Evolutionary conservation across 441 rosid species (phyloP).

Genomic region (Manihot esculenta): DNA sequence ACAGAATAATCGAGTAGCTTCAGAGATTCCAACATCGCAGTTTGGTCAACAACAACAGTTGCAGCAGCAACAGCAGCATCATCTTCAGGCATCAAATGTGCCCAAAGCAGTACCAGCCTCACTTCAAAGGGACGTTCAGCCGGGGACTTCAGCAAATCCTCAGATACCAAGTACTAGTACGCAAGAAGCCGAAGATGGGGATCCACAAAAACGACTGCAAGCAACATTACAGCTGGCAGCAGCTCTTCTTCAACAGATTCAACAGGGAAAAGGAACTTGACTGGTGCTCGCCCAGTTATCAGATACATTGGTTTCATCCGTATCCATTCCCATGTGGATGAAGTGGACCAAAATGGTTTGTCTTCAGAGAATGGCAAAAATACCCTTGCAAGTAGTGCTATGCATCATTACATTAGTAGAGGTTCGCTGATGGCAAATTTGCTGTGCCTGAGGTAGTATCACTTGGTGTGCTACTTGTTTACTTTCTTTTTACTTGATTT

Average conservation of each 20-base stretch:
- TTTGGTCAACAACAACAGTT: constrained; percentile 47
- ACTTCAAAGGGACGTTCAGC: constrained; percentile 34
- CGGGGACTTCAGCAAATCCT: constrained; percentile 38
- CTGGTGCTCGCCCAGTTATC: background rate
- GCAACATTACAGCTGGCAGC: constrained; percentile 96
- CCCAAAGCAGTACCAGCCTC: constrained; percentile 26
- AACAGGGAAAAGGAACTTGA: constrained; percentile 73
- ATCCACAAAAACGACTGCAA: constrained; percentile 89
- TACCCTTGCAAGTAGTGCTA: background rate
- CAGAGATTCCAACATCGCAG: constrained; percentile 48
- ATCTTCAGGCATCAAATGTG: constrained; percentile 27
- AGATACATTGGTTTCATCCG: background rate
- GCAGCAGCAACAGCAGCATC: constrained; percentile 46
- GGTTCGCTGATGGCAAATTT: background rate
- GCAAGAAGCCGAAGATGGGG: constrained; percentile 64
- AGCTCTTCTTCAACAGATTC: constrained; percentile 95
- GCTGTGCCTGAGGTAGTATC: background rate
- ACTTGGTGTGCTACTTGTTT: background rate
- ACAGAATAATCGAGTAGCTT: constrained; percentile 34
- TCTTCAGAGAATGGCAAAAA: background rate
- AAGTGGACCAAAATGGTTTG: background rate
- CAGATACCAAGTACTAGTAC: constrained; percentile 40
- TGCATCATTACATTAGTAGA: background rate
- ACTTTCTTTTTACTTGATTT: background rate
- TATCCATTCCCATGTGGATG: background rate